Base-by-base conservation (phyloP, 2,329 filamentous ascomycete species). In the Hypoxylon sp. region DNA sequence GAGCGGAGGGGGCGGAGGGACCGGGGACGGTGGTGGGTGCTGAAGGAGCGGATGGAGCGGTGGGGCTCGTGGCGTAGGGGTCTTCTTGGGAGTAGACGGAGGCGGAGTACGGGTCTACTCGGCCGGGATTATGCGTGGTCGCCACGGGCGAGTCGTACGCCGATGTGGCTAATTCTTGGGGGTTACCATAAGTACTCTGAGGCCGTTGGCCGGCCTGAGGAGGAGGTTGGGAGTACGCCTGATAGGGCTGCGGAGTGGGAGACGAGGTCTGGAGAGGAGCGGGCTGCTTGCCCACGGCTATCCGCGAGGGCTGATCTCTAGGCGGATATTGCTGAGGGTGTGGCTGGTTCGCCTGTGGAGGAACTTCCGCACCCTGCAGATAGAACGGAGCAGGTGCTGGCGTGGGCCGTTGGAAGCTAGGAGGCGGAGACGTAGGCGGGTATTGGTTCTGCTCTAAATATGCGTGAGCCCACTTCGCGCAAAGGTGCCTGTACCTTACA, bases 131-230 rank as follows among this genome's bases (percentile, higher is more conserved):
- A 76, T 86, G 84, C 5, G 84, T 79, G 11, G 64, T 59, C 8
- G 85, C 88, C 42, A 92, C 85, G 46, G 92, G 92, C 2, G 91
- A 92, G 79, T 94, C 91, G 76, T 94, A 95, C 8, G 88, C 89
- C 0, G 91, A 92, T 0, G 92, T 94, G 27, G 92, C 91, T 51
- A 95, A 84, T 81, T 95, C 92, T 80, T 95, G 92, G 0, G 92
- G 89, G 70, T 89, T 88, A 30, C 90, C 89, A 73, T 91, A 92
- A 10, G 88, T 91, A 78, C 89, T 91, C 75, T 90, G 87, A 2
- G 89, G 90, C 14, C 87, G 88, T 63, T 88, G 88, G 63, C 79
- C 81, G 17, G 77, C 80, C 71, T 79, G 78, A 68, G 76, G 81
- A 65, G 80, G 82, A 61, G 79, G 84, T 78, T 79, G 85, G 48